phyloP scores from a whole-genome alignment of 2,329 filamentous ascomycete species.

The Pseudonectria foliicola region DNA sequence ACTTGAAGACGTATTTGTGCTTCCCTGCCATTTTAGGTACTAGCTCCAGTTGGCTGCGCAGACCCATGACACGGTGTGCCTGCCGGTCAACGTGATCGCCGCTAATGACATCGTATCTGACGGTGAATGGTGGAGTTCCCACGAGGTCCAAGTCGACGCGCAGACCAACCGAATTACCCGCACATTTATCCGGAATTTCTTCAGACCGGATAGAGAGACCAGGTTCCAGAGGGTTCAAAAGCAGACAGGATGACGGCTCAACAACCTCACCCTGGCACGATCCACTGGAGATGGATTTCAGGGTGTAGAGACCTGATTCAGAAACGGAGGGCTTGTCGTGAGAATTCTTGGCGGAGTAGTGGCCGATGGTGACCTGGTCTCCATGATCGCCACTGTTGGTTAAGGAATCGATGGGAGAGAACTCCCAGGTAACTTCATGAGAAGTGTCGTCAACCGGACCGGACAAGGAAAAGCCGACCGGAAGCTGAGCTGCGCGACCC shows the following conservation, averaged over 20 bases:
- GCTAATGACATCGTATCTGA: slow-evolving; percentile 68
- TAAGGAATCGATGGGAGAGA: slow-evolving; percentile 66
- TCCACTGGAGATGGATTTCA: slow-evolving; percentile 71
- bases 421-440: slow-evolving; percentile 73
- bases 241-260: slow-evolving; percentile 87
- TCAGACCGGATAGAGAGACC: slow-evolving; percentile 66
- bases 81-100: slow-evolving; percentile 50
- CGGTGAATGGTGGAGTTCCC: slow-evolving; percentile 84
- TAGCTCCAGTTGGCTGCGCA: slow-evolving; percentile 79
- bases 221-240: slow-evolving; percentile 87
- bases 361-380: slow-evolving; percentile 48
- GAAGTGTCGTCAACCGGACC: slow-evolving; percentile 53
- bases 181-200: slow-evolving; percentile 89
- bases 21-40: slow-evolving; percentile 73
- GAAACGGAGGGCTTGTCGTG: slow-evolving; percentile 61
- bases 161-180: slow-evolving; percentile 85
- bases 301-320: slow-evolving; percentile 76
- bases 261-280: slow-evolving; percentile 82
- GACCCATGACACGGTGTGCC: slow-evolving; percentile 54
- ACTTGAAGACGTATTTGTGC: slow-evolving; percentile 79
- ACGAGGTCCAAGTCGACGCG: slow-evolving; percentile 83
- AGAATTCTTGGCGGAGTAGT: slow-evolving; percentile 53
- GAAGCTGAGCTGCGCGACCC: slow-evolving; percentile 60
- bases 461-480: slow-evolving; percentile 61
- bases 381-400: slow-evolving; percentile 64